Conservation (phyloP, 495 filamentous ascomycete genomes). For the Podospora tetraspora region DNA sequence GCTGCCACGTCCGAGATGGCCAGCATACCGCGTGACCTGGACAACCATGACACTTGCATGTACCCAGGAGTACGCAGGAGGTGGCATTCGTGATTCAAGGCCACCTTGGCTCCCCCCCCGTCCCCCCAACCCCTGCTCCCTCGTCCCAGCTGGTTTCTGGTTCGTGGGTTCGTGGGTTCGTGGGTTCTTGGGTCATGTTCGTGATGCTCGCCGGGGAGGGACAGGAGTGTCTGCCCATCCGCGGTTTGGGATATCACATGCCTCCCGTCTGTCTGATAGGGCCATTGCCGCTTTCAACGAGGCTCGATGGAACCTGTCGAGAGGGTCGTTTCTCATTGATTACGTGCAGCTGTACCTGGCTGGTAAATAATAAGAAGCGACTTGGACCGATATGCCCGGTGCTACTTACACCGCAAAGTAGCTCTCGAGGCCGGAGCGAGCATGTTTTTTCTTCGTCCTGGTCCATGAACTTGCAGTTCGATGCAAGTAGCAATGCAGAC, state of each 20-base stretch:
- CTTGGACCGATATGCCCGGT: too few relatives aligned
- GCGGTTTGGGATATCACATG: not conserved
- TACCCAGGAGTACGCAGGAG: not conserved
- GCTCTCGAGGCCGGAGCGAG: too few relatives aligned
- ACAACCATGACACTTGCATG: not conserved
- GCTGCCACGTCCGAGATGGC: not conserved
- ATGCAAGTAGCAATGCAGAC: too few relatives aligned
- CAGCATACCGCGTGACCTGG: not conserved
- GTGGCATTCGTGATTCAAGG: not conserved
- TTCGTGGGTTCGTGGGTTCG: not conserved
- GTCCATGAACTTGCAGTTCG: too few relatives aligned
- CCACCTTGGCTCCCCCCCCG: too few relatives aligned
- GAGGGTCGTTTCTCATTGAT: not conserved
- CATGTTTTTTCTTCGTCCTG: too few relatives aligned
- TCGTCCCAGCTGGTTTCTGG: not conserved
- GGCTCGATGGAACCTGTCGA: not conserved
- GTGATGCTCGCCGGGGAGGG: not conserved
- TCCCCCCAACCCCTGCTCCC: too few relatives aligned
- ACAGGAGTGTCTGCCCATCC: not conserved
- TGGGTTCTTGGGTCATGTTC: not conserved
- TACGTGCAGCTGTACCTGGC: not conserved
- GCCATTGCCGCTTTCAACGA: not conserved
- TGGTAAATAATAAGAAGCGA: too few relatives aligned
- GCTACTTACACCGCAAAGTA: too few relatives aligned
- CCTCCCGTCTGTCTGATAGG: not conserved